Evolutionary conservation across 1,284 basidiomycete species (phyloP).

Genomic region (Sphagnurus paluster): DNA sequence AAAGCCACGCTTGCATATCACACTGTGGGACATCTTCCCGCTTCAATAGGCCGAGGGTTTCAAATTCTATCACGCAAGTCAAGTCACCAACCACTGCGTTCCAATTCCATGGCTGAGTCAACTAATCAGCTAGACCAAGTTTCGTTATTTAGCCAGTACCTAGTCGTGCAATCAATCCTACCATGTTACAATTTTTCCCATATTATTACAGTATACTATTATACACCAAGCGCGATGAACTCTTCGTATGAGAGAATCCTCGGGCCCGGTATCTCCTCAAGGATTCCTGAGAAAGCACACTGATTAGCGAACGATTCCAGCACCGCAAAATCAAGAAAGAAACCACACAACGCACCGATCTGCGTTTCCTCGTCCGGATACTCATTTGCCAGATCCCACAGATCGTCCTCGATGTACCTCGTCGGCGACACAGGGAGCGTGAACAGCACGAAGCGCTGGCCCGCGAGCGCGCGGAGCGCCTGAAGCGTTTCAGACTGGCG

Average conservation of each 20-base stretch:
- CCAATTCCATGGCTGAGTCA: too few species aligned
- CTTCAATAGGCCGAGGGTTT: too few species aligned
- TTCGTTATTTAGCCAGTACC: too few species aligned
- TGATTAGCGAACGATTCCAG: not conserved
- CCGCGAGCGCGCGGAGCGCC: slow-evolving; percentile 2
- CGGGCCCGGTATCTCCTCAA: slow-evolving; percentile 12
- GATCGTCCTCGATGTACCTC: slow-evolving; percentile 20
- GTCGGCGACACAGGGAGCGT: slow-evolving; percentile 13
- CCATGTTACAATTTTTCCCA: too few species aligned
- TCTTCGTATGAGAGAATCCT: slow-evolving; percentile 16
- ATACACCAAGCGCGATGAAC: slow-evolving; percentile 5
- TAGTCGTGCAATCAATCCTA: too few species aligned
- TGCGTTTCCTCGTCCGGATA: slow-evolving; percentile 19
- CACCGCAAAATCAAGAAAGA: not conserved
- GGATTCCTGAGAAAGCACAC: slow-evolving; percentile 4
- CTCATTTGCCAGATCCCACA: slow-evolving; percentile 21
- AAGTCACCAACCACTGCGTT: too few species aligned
- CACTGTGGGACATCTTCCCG: too few species aligned
- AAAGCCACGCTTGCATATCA: too few species aligned
- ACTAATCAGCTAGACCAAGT: too few species aligned
- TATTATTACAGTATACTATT: too few species aligned
- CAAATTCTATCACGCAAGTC: too few species aligned
- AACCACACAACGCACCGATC: slow-evolving; percentile 8
- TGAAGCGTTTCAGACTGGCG: slow-evolving; percentile 2
- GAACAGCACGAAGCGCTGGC: slow-evolving; percentile 15